A percentile compares a stretch with the other conserved stretches of the same genome.
These are phyloP conservation scores for Blastocladiella emersonii DNA, from an alignment of 371 early-diverging fungal genomes.

Conservation along the genomic window DNA sequence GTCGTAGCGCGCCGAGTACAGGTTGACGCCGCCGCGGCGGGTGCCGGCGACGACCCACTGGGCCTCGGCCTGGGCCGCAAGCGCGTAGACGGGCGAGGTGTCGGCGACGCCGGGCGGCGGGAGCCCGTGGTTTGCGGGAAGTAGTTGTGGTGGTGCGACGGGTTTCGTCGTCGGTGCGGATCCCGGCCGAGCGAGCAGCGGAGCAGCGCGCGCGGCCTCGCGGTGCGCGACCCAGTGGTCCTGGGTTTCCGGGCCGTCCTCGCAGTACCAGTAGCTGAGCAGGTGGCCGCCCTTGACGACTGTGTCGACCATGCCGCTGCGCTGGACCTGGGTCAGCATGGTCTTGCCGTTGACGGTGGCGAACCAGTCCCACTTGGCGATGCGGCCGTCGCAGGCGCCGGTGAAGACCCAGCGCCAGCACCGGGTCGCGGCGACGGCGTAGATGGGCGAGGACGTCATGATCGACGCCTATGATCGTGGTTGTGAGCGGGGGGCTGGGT, in stretches of 20 bases:
- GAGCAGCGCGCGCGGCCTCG: neutral
- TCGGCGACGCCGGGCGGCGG: slow-evolving; percentile 32
- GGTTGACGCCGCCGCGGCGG: slow-evolving; percentile 65
- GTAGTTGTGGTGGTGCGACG: too few relatives aligned
- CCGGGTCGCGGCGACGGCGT: slow-evolving; percentile 49
- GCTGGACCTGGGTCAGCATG: slow-evolving; percentile 62
- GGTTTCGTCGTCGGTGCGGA: neutral
- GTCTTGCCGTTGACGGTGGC: slow-evolving; percentile 72
- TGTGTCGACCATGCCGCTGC: slow-evolving; percentile 73
- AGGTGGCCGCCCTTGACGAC: slow-evolving; percentile 47
- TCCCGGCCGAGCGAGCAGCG: slow-evolving; percentile 2
- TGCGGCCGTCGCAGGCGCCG: slow-evolving; percentile 83
- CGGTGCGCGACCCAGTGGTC: neutral
- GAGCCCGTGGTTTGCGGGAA: neutral
- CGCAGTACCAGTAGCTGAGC: slow-evolving; percentile 77
- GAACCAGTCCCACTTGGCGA: slow-evolving; percentile 85
- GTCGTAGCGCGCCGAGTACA: slow-evolving; percentile 82
- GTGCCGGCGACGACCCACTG: slow-evolving; percentile 63
- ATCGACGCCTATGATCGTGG: neutral
- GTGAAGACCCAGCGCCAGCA: slow-evolving; percentile 86
- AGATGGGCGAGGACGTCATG: neutral
- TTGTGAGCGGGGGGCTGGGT: too few relatives aligned
- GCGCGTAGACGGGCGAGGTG: slow-evolving; percentile 76
- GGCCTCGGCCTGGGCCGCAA: slow-evolving; percentile 85
- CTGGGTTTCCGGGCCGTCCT: slow-evolving; percentile 25